Percentiles rank a stretch among this genome's conserved stretches.
Evolutionary conservation across 345 rosid genomes (phyloP).

Genomic region (Theobroma cacao): DNA sequence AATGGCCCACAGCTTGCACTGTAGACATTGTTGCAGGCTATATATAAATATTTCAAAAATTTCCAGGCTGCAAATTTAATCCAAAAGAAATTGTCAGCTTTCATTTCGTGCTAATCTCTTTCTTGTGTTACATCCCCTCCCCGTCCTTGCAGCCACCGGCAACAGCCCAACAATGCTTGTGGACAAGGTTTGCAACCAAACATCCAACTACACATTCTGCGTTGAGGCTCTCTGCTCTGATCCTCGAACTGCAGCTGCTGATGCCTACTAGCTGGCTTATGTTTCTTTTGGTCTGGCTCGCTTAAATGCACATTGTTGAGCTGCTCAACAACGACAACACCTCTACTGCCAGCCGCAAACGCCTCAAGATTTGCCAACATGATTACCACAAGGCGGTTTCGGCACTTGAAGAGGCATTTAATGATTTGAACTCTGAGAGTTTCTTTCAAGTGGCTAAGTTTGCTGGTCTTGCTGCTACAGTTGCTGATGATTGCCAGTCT

Average conservation of each 20-base stretch:
- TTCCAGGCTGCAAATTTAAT: no score
- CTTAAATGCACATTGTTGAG: slow-evolving; percentile 24
- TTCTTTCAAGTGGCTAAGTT: slow-evolving; percentile 23
- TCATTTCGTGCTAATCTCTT: background rate
- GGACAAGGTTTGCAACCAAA: slow-evolving; percentile 28
- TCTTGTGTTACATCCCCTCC: background rate
- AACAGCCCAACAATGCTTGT: slow-evolving; percentile 18
- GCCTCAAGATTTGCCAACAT: slow-evolving; percentile 23
- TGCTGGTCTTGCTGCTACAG: slow-evolving; percentile 14
- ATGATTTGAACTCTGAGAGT: slow-evolving; percentile 44
- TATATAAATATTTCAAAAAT: no score
- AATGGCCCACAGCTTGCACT: no score
- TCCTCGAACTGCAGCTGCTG: slow-evolving; percentile 34
- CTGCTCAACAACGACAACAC: slow-evolving; percentile 5
- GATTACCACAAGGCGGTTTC: slow-evolving; percentile 24
- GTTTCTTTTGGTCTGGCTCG: slow-evolving; percentile 38
- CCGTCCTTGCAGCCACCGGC: background rate
- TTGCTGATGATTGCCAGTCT: slow-evolving; percentile 21
- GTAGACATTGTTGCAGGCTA: no score
- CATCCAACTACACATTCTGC: slow-evolving; percentile 30
- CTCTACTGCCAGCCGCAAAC: background rate
- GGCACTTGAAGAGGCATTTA: slow-evolving; percentile 22
- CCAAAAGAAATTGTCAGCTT: background rate
- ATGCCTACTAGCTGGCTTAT: slow-evolving; percentile 31
- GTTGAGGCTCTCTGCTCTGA: slow-evolving; percentile 43